Evolutionary conservation across 768 basidiomycete species (phyloP).

Genomic region (Crepidotus variabilis): DNA sequence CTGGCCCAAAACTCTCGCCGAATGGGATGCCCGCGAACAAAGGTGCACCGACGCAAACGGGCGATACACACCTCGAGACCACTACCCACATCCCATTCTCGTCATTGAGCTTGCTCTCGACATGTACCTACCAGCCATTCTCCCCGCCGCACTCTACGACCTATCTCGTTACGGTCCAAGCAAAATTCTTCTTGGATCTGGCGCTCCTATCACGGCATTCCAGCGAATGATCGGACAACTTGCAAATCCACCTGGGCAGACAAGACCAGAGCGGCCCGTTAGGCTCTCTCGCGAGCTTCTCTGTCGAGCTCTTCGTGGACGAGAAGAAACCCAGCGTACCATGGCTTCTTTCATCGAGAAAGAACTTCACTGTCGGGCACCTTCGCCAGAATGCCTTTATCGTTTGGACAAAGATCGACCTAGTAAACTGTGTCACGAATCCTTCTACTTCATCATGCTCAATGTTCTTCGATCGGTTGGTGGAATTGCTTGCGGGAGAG

Average conservation of each 20-base stretch:
- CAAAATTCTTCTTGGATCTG: conserved; percentile 56
- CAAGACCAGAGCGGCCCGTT: conserved; percentile 9
- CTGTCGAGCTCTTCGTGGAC: conserved; percentile 50
- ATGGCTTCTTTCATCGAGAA: conserved; percentile 56
- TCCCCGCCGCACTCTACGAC: conserved; percentile 75
- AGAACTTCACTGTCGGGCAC: conserved; percentile 47
- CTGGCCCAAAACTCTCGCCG: conserved; percentile 64
- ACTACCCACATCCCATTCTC: conserved; percentile 64
- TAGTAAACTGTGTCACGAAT: conserved; percentile 51
- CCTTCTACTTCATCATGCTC: conserved; percentile 74
- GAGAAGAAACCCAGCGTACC: conserved; percentile 61
- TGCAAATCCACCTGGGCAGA: conserved; percentile 15
- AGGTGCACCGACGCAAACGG: conserved; percentile 45
- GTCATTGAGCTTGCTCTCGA: conserved; percentile 69
- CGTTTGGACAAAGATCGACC: conserved; percentile 25
- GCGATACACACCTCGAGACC: conserved; percentile 56
- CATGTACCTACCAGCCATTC: conserved; percentile 50
- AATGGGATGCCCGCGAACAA: conserved; percentile 68
- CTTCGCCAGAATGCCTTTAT: conserved; percentile 48
- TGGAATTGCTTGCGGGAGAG: conserved; percentile 67
- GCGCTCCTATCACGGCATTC: conserved; percentile 27
- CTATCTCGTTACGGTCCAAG: conserved; percentile 70
- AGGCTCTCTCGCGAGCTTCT: conserved; percentile 35
- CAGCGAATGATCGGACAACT: conserved; percentile 17
- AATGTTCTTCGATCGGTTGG: conserved; percentile 68